Evolutionary conservation across 345 rosid genomes (phyloP), one percentile per base, ranked within the genome.

Genomic region (Anastatica hierochuntica): DNA sequence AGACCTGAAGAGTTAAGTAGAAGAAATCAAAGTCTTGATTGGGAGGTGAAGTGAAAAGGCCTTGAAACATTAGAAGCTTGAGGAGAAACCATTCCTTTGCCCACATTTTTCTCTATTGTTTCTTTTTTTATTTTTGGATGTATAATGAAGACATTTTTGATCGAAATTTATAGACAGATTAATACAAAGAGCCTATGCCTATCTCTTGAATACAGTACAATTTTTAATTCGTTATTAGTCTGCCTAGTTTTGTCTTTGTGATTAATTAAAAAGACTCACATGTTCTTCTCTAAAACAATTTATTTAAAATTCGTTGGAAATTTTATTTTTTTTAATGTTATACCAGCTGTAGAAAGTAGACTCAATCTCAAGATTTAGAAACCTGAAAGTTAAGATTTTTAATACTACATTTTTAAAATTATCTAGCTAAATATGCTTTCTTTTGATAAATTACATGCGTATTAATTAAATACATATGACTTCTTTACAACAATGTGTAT

Each of bases 1-100:
- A 14, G 4, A 84, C 92, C 74, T 80, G 89, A 23, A 74, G 89
- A 63, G 83, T 92, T 8, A 89, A 79, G 88, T 82, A 89, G 85
- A 85, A 89, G 76, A 85, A 83, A 72, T 79, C 87, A 49, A 89
- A 89, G 43, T 82, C 89, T 33, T 71, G 80, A 4, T 76, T 49
- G 8, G 27, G 12, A 53, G 54, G 70, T 34, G 68, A 59, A 60
- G 73, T 47, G 12, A 79, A 76, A 20, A 88, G 77, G 43, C 55
- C 61, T 31, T 72, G 83, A 2, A 82, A 10, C 8, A 68, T 53
- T 62, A 79, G 24, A 47, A 81, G 53, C 65, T 56, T 73, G 47
- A 66, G 50, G 10, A 50, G 0, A 24, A 36, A 8, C 59, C 63
- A 66, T 49, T 46, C 35, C 30, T 58, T 43, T 27, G 33, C 9